phyloP scores from a whole-genome alignment of 768 basidiomycete species.

The Russula compacta region DNA sequence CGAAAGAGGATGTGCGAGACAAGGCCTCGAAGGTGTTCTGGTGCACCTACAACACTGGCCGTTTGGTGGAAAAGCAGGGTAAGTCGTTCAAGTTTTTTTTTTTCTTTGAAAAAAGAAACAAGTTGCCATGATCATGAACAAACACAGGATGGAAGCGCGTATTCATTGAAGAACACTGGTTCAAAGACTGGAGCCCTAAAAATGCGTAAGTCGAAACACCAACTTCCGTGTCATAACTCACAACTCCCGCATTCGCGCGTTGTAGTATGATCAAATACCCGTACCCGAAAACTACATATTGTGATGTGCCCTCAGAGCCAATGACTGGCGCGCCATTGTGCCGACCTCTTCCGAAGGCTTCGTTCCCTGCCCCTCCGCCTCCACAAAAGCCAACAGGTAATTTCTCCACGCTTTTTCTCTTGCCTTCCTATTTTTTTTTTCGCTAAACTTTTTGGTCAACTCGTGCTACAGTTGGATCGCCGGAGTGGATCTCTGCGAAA shows the following conservation, averaged over 20 bases:
- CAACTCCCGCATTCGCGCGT: background rate
- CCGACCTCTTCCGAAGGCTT: conserved; percentile 33
- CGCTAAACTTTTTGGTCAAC: background rate
- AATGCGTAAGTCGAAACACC: conserved; percentile 22
- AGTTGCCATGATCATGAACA: background rate
- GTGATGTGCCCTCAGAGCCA: conserved; percentile 33
- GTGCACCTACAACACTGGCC: conserved; percentile 31
- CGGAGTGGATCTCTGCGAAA: conserved; percentile 17
- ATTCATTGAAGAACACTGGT: conserved; percentile 37
- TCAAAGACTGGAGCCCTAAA: conserved; percentile 26
- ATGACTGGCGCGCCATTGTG: conserved; percentile 33
- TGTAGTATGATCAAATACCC: conserved; percentile 29
- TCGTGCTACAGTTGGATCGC: conserved; percentile 15
- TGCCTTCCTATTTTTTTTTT: background rate
- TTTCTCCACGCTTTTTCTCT: background rate
- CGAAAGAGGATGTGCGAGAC: conserved; percentile 25
- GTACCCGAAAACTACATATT: conserved; percentile 34
- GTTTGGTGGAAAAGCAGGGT: conserved; percentile 40
- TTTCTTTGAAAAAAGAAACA: too few relatives aligned
- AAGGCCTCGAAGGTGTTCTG: conserved; percentile 32
- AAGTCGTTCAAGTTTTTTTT: conserved; percentile 6
- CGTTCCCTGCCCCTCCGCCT: conserved; percentile 25
- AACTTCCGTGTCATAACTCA: background rate
- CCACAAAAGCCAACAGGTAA: conserved; percentile 28
- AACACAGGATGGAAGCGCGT: conserved; percentile 40